Base-by-base conservation (phyloP, 768 basidiomycete species). In the Tricholoma bakamatsutake region DNA sequence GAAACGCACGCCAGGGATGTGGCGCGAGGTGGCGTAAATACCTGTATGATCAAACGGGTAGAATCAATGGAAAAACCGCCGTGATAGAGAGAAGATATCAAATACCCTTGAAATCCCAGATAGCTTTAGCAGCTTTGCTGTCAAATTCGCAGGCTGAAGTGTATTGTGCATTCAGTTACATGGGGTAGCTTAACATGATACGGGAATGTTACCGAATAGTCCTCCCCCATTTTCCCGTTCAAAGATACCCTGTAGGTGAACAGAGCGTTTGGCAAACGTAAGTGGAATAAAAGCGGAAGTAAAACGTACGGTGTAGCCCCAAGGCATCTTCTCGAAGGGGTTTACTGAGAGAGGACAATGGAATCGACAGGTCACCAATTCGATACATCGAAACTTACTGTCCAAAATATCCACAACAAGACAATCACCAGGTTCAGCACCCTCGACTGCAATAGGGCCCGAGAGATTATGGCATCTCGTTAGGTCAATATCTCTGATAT, bases 391-490 rank as follows among this genome's bases (percentile, higher is more conserved):
- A 34, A 21, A 54, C 71, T 42, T 60, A 85, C 85, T 81, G 62
- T 90, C 86, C n/a, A 91, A 69, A 55, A 91, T 87, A 55, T 91
- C 88, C 3, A 91, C 84, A 7, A 88, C 84, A 3, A 91, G 76
- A 51, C 85, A 88, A 64, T 91, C 88, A 1, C 88, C 89, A 0
- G 89, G 88, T 59, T 87, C 83, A 1, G 89, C 83, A 12, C 85
- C 86, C 60, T 89, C 85, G 11, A 91, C 80, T 0, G 80, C 83
- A 50, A 91, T 77, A 0, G 88, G 88, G 0, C 89, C 89, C 5
- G 84, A 83, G n/a, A 91, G 76, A 62, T 90, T 84, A 65, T 90
- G 89, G 39, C 87, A 71, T 63, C 80, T 80, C 8, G 77, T 79
- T 31, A 88, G 69, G 61, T 90, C 82, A 46, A 88, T 76, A 52